These are phyloP conservation scores for Candolleomyces aberdarensis DNA, from an alignment of 768 basidiomycete species.

Conservation along the genomic window DNA sequence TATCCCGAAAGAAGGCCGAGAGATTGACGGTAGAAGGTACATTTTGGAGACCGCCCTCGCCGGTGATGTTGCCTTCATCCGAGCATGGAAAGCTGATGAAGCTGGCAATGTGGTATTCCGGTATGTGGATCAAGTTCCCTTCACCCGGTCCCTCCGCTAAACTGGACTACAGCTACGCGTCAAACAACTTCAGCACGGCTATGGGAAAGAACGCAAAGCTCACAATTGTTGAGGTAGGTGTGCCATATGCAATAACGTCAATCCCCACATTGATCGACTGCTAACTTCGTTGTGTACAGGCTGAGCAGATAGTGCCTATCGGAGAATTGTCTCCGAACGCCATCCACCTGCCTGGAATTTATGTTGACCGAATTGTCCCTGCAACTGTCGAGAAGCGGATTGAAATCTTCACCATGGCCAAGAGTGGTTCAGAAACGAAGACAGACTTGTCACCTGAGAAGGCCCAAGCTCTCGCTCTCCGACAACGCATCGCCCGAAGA, in stretches of 20 bases:
- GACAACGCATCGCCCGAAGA: slow-evolving; percentile 77
- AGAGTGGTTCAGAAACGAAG: slow-evolving; percentile 30
- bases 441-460: slow-evolving; percentile 42
- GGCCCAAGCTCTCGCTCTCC: slow-evolving; percentile 48
- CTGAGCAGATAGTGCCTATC: slow-evolving; percentile 84
- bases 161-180: slow-evolving; percentile 56
- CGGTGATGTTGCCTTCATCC: slow-evolving; percentile 81
- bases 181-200: slow-evolving; percentile 82
- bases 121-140: slow-evolving; percentile 31
- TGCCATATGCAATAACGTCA: not conserved
- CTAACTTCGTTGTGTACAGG: slow-evolving; percentile 38
- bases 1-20: slow-evolving; percentile 70
- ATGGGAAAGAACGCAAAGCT: slow-evolving; percentile 90
- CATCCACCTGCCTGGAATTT: slow-evolving; percentile 82
- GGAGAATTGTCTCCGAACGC: slow-evolving; percentile 79
- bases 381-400: slow-evolving; percentile 76
- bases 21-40: slow-evolving; percentile 77
- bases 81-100: slow-evolving; percentile 92
- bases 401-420: slow-evolving; percentile 69
- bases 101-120: slow-evolving; percentile 89
- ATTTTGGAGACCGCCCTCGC: slow-evolving; percentile 77
- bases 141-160: not conserved
- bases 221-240: slow-evolving; percentile 82
- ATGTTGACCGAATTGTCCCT: slow-evolving; percentile 84
- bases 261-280: not conserved